Conservation (phyloP, 257 asterid species). For the Penstemon eatonii region DNA sequence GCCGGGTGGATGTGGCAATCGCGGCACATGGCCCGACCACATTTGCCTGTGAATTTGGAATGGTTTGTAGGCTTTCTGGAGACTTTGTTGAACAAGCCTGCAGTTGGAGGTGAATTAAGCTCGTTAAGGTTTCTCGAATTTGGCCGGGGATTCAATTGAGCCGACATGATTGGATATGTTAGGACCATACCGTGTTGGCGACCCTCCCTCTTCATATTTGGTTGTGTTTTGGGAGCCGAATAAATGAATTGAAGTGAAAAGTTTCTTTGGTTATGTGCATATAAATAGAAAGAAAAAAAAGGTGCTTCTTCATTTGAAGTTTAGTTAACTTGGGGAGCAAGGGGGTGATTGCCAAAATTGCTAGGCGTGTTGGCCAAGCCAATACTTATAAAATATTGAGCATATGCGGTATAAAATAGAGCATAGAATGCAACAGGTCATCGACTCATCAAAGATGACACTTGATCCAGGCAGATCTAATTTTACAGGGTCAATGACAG, state of each 20-base stretch:
- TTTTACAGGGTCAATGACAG: too few species aligned
- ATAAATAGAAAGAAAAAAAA: conserved; percentile 21
- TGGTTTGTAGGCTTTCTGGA: conserved; percentile 77
- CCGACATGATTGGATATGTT: conserved; percentile 43
- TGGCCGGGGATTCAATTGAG: conserved; percentile 39
- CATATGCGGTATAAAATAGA: too few species aligned
- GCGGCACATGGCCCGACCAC: conserved; percentile 57
- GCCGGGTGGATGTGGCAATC: conserved; percentile 58
- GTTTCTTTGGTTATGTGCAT: not conserved
- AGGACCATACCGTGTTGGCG: conserved; percentile 80
- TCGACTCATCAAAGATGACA: too few species aligned
- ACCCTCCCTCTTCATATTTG: conserved; percentile 74
- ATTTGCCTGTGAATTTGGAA: conserved; percentile 82
- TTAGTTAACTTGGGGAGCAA: conserved; percentile 46
- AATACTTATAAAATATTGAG: not conserved
- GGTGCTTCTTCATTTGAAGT: not conserved
- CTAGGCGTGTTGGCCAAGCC: conserved; percentile 51
- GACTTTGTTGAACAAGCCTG: conserved; percentile 63
- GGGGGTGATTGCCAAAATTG: conserved; percentile 27
- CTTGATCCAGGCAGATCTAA: too few species aligned
- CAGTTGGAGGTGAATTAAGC: conserved; percentile 52
- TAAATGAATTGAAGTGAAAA: not conserved
- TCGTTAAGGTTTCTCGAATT: conserved; percentile 28
- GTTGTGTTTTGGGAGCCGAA: not conserved
- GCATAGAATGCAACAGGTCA: too few species aligned